These are phyloP conservation scores for Hebeloma cylindrosporum DNA, from an alignment of 768 basidiomycete genomes.

Conservation along the genomic window DNA sequence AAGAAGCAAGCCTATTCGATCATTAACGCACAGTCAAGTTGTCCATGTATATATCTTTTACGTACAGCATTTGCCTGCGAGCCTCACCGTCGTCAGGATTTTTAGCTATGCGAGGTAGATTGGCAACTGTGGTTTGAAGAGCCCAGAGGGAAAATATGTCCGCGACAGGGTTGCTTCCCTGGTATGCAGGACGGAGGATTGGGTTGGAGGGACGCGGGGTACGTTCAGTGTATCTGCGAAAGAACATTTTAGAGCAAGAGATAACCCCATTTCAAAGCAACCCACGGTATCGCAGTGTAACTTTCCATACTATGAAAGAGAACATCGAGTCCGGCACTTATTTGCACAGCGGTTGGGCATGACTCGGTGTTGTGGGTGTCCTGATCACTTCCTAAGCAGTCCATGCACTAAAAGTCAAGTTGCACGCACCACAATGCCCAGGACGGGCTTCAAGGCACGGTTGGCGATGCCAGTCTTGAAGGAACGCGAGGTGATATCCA, in stretches of 20 bases:
- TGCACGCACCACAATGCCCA: constrained; percentile 73
- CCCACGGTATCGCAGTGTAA: constrained; percentile 90
- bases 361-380: constrained; percentile 90
- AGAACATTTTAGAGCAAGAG: constrained; percentile 1
- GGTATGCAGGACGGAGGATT: constrained; percentile 87
- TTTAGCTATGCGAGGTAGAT: constrained; percentile 84
- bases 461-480: constrained; percentile 98
- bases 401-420: background rate
- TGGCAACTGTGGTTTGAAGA: constrained; percentile 81
- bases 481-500: constrained; percentile 86
- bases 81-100: constrained; percentile 81
- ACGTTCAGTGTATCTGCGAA: constrained; percentile 79
- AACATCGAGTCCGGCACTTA: constrained; percentile 93
- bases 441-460: constrained; percentile 84
- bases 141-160: constrained; percentile 98
- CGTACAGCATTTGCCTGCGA: constrained; percentile 87
- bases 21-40: constrained; percentile 3
- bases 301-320: constrained; percentile 96
- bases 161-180: constrained; percentile 91
- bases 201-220: constrained; percentile 89
- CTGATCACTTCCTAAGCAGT: constrained; percentile 21
- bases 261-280: constrained; percentile 4
- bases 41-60: constrained; percentile 3
- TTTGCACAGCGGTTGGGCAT: constrained; percentile 90
- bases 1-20: constrained; percentile 71